Evolutionary conservation across 345 rosid genomes (phyloP), one percentile per base, ranked within the genome.

Genomic region (Pistacia atlantica): DNA sequence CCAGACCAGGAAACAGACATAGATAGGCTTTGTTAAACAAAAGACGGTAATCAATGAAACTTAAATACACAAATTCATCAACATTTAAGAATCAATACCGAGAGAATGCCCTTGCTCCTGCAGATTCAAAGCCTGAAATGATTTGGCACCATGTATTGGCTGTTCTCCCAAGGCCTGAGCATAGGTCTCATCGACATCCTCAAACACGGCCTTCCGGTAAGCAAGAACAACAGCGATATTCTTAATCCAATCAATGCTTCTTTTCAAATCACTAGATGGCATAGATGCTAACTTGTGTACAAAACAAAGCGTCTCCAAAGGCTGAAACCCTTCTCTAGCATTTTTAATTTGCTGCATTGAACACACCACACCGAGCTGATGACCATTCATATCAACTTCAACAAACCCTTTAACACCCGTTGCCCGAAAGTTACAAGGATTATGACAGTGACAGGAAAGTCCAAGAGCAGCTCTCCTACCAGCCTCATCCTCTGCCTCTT

Each of bases 101-200:
- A 76, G 74, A 48, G 79, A 65, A 77, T 79, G 86, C 76, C 52
- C 62, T 82, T 80, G 82, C 69, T 70, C 83, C 58, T 57, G 42
- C 14, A 45, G 57, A 67, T 65, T 58, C 66, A 52, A 25, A 61
- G 8, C 25, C 48, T 20, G 69, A 48, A 48, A 42, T 5, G 79
- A 38, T 78, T 77, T 80, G 18, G 71, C 74, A 25, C 8, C 45
- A 18, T 28, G 78, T 5, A 77, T 35, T 0, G 69, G 64, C 55
- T 72, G 87, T 28, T 28, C 78, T 28, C 88, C 85, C 51, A 83
- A 83, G 37, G 91, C 89, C 80, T 90, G 86, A 18, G 81, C 76
- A 74, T 85, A 84, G 12, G 88, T 85, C 84, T 81, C 83, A 78
- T 86, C 87, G 31, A 82, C 79, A 84, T 88, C 87, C 88, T 84